Conservation (phyloP, 371 early-diverging fungal genomes). For the Entomophthora muscae region DNA sequence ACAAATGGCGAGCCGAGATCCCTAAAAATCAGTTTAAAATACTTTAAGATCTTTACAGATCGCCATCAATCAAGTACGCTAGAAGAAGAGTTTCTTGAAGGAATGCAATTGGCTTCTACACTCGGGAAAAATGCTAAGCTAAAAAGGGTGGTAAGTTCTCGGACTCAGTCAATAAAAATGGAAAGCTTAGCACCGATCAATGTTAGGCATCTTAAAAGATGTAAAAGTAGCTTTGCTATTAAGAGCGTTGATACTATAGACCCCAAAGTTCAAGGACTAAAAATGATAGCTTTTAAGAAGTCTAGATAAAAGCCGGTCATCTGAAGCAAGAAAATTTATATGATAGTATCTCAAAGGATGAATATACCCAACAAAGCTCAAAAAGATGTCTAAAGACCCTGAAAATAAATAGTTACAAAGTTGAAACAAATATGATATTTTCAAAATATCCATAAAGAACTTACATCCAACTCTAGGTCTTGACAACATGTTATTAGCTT, state of each 20-base stretch:
- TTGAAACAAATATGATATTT: neutral
- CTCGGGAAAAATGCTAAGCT: neutral
- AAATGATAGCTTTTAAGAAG: neutral
- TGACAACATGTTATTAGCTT: neutral
- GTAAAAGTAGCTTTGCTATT: no score
- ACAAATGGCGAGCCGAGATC: neutral
- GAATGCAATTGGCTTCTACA: neutral
- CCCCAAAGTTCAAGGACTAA: no score
- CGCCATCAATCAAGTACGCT: neutral
- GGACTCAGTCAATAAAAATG: neutral
- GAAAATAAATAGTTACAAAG: neutral
- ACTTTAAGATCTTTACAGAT: neutral
- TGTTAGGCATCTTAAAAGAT: no score
- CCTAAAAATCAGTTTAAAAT: neutral
- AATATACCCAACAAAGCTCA: neutral
- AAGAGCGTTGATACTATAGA: no score
- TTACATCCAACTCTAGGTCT: neutral
- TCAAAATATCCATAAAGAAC: neutral
- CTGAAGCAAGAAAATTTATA: neutral
- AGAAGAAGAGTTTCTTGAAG: neutral
- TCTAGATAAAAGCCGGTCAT: neutral
- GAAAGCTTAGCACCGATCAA: no score
- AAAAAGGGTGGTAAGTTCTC: neutral
- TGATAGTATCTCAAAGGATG: no score
- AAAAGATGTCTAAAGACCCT: neutral